Conservation (phyloP, 495 filamentous ascomycete species). For the Podospora didyma region DNA sequence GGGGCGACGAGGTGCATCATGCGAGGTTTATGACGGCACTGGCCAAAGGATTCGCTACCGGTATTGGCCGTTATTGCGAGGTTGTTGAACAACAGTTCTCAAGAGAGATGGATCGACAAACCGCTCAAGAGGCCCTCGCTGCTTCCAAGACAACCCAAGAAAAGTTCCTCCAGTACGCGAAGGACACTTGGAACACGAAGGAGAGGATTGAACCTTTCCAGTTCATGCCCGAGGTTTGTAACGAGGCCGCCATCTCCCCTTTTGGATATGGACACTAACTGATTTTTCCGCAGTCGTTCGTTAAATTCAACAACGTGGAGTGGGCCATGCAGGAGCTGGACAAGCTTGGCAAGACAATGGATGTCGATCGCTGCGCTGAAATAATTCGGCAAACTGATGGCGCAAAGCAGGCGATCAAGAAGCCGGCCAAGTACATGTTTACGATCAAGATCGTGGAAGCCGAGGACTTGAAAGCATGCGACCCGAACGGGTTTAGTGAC, state of each 20-base stretch:
- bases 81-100: constrained; percentile 80
- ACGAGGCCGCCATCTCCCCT: neutral
- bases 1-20: constrained; percentile 89
- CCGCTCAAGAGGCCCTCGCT: constrained; percentile 79
- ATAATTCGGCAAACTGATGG: constrained; percentile 63
- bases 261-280: neutral
- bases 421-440: constrained; percentile 83
- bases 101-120: constrained; percentile 87
- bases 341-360: constrained; percentile 80
- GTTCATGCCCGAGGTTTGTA: constrained; percentile 86
- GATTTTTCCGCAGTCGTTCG: constrained; percentile 64
- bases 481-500: constrained; percentile 90
- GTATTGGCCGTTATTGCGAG: constrained; percentile 88
- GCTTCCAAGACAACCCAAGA: constrained; percentile 80
- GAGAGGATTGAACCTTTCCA: constrained; percentile 97
- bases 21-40: constrained; percentile 97
- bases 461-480: constrained; percentile 97
- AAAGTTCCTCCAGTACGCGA: constrained; percentile 84
- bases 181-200: constrained; percentile 90
- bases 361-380: constrained; percentile 90
- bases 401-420: constrained; percentile 47
- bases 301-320: constrained; percentile 97
- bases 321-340: constrained; percentile 88
- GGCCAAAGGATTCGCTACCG: constrained; percentile 78
- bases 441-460: constrained; percentile 98